Conservation (phyloP, 2,329 filamentous ascomycete species). For the Pseudogymnoascus sp. region DNA sequence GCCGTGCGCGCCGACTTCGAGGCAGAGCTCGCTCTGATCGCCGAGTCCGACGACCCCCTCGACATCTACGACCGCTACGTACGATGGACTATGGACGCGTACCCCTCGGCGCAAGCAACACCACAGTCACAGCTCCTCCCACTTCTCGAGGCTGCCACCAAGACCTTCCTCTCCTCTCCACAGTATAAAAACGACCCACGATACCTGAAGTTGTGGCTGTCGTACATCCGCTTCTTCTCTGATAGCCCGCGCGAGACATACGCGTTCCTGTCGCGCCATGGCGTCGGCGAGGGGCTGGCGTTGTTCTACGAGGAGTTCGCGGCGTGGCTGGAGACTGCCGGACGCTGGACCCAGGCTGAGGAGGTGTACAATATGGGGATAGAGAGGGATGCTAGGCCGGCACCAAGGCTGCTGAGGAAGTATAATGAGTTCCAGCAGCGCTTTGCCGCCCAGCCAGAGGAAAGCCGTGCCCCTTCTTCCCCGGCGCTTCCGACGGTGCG, state of each 20-base stretch:
- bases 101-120: slow-evolving; percentile 88
- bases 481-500: slow-evolving; percentile 79
- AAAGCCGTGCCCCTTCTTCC: slow-evolving; percentile 62
- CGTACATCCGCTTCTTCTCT: slow-evolving; percentile 88
- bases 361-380: slow-evolving; percentile 90
- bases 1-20: slow-evolving; percentile 78
- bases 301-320: slow-evolving; percentile 97
- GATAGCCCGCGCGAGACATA: slow-evolving; percentile 91
- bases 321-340: slow-evolving; percentile 77
- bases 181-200: slow-evolving; percentile 94
- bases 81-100: slow-evolving; percentile 91
- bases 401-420: slow-evolving; percentile 74
- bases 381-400: slow-evolving; percentile 76
- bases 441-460: slow-evolving; percentile 57
- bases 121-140: slow-evolving; percentile 82
- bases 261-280: slow-evolving; percentile 80
- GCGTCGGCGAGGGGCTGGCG: slow-evolving; percentile 77
- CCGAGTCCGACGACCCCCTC: slow-evolving; percentile 87
- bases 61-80: slow-evolving; percentile 96
- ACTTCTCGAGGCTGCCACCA: slow-evolving; percentile 86
- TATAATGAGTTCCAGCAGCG: slow-evolving; percentile 86
- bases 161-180: slow-evolving; percentile 70
- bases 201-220: slow-evolving; percentile 87
- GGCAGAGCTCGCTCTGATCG: slow-evolving; percentile 65
- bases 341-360: slow-evolving; percentile 81